Evolutionary conservation across 2,329 filamentous ascomycete species (phyloP).

Genomic region (Coniochaeta prunicola): DNA sequence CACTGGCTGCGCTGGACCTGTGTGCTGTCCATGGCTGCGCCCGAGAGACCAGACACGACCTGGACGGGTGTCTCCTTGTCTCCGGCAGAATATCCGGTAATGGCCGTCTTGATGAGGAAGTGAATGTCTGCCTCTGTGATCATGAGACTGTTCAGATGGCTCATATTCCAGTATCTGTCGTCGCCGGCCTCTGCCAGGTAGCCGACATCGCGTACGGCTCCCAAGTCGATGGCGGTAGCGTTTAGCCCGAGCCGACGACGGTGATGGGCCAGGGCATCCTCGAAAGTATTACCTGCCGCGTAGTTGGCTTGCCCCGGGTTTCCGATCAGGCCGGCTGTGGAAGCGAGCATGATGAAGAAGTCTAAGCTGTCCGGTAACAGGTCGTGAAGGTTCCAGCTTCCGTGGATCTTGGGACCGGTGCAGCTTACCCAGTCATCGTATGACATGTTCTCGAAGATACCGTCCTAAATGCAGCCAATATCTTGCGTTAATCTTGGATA

Average conservation of each 20-base stretch:
- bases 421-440: constrained; percentile 34
- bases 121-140: constrained; percentile 15
- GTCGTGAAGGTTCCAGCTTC: constrained; percentile 37
- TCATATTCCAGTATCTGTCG: constrained; percentile 7
- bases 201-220: background rate
- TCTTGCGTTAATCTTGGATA: too few relatives aligned
- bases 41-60: too few relatives aligned
- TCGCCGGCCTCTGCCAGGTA: constrained; percentile 11
- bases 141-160: constrained; percentile 7
- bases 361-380: constrained; percentile 23
- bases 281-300: constrained; percentile 44
- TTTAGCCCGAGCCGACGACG: background rate
- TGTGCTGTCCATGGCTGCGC: too few relatives aligned
- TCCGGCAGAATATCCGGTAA: constrained; percentile 1
- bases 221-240: background rate
- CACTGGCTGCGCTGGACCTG: too few relatives aligned
- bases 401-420: constrained; percentile 40
- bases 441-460: constrained; percentile 41
- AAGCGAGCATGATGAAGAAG: constrained; percentile 48
- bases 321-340: constrained; percentile 47
- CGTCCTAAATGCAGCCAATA: constrained; percentile 23
- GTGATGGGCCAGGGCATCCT: constrained; percentile 35
- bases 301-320: constrained; percentile 53
- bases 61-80: too few relatives aligned
- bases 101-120: constrained; percentile 11